Base-by-base conservation (phyloP, 2,329 filamentous ascomycete genomes). In the Penicillium sp. region DNA sequence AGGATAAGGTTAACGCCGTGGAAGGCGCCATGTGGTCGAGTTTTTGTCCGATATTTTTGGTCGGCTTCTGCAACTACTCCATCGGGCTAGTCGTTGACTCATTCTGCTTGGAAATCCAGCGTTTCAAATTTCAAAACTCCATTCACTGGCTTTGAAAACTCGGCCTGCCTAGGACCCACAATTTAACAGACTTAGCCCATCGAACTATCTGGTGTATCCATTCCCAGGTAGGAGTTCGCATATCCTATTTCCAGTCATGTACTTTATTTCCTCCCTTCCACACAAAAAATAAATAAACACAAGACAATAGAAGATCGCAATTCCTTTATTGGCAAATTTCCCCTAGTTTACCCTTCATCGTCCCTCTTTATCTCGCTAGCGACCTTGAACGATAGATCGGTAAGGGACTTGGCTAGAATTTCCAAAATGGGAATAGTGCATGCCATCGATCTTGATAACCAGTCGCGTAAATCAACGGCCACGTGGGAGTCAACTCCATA, bases 391-490 rank as follows among this genome's bases (percentile, higher is more conserved):
- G 63, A 63, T 38, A 69, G 59, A 6, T 65, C 63, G 27, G 60
- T 38, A 22, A 67, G 48, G 11, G 66, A 65, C 2, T 58, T 67
- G 1, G 65, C 61, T n/a, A 67, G 49, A 4, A 69, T 68, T 38
- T 70, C 66, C 56, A 70, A 43, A 44, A 69, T 66, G 4, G 67
- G 60, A 8, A 66, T 52, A 4, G 55, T 58, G 2, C 70, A 70
- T 0, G 66, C 66, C 50, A 73, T 71, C 8, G 68, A 69, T 42
- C 69, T 67, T 13, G 63, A 59, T 5, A 79, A 60, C 76, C 76
- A 79, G 32, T 75, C 77, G 1, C 77, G 56, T 32, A 80, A 40
- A 56, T 81, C 77, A 1, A 80, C 72, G 0, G 77, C 77, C 22
- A 80, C 71, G 5, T 79, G 69, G 4, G 75, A 77, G 57, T 78